Conservation (phyloP, 225 moss, liverwort and hornwort genomes). For the Pseudoscleropodium purum region DNA sequence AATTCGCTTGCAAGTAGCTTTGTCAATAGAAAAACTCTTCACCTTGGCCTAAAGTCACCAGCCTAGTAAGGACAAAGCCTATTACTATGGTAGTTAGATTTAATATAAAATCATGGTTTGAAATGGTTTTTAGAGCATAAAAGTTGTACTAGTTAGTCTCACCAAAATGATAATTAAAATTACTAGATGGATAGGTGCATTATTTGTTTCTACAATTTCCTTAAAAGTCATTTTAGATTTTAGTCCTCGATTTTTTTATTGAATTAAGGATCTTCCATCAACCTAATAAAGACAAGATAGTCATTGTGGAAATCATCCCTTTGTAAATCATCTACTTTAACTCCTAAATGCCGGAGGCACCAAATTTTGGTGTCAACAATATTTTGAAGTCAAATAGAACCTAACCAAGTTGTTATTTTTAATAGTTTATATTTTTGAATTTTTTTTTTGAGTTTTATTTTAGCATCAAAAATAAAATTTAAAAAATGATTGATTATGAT, state of each 20-base stretch:
- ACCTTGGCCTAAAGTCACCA: not conserved
- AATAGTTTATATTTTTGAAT: no score
- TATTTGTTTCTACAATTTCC: not conserved
- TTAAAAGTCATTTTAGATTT: not conserved
- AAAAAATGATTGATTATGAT: no score
- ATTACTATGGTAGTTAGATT: not conserved
- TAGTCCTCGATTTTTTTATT: not conserved
- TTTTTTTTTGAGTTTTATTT: no score
- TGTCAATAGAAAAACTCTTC: not conserved
- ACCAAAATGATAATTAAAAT: not conserved
- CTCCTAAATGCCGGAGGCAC: no score
- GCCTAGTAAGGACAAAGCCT: not conserved
- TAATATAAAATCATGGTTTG: fast-evolving
- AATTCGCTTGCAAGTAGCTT: not conserved
- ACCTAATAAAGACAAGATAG: no score
- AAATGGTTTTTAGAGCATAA: fast-evolving
- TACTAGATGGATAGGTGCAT: not conserved
- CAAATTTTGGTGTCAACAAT: no score
- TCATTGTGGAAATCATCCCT: not conserved
- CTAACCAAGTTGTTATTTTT: no score
- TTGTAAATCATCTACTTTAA: no score
- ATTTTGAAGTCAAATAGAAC: no score
- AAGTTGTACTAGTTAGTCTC: not conserved
- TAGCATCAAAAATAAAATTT: no score
- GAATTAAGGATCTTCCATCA: not conserved